Percentiles rank a stretch among this genome's conserved stretches.
Conservation (phyloP, 106 monocot species). For the Dendrobium catenatum region DNA sequence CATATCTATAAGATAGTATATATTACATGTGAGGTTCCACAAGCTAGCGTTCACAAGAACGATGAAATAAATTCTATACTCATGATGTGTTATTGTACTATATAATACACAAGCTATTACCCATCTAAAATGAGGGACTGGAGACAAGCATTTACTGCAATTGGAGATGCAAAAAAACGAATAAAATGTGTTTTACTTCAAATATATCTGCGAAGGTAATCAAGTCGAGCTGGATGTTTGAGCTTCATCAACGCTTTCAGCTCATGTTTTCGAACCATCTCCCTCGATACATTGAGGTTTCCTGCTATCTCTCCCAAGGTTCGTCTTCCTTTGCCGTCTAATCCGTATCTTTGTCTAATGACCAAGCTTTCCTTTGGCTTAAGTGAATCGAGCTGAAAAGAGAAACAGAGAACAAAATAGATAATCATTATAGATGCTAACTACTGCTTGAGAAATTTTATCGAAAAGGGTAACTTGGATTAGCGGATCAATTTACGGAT, state of each 20-base stretch:
- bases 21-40: not conserved
- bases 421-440: not conserved
- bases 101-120: conserved; percentile 10
- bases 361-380: conserved; percentile 96
- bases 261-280: conserved; percentile 93
- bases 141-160: not conserved
- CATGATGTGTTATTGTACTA: conserved; percentile 1
- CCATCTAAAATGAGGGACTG: too few relatives aligned
- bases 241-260: conserved; percentile 95
- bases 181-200: not conserved
- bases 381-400: conserved; percentile 81
- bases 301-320: conserved; percentile 91
- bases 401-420: not conserved
- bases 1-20: too few relatives aligned
- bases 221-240: conserved; percentile 81
- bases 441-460: not conserved
- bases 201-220: conserved; percentile 73
- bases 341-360: conserved; percentile 85
- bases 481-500: too few relatives aligned
- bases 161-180: not conserved
- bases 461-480: too few relatives aligned
- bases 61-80: not conserved
- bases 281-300: conserved; percentile 84
- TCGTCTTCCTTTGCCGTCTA: conserved; percentile 83
- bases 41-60: not conserved